These are phyloP conservation scores for Penicillium tannophilum DNA, from an alignment of 495 filamentous ascomycete genomes.

Conservation along the genomic window DNA sequence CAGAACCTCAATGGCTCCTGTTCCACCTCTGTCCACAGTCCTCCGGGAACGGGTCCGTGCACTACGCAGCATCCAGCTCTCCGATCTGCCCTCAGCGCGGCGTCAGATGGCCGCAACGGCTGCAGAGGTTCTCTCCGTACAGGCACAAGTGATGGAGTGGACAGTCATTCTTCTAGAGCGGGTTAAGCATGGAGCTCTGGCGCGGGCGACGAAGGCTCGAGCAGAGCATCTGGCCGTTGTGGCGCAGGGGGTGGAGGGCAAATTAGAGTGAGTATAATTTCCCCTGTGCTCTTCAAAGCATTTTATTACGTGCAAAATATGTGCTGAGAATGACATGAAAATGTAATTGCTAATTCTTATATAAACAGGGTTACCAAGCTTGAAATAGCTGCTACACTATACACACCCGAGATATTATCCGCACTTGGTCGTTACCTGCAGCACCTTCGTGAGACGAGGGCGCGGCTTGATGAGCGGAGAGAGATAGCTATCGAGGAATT, in stretches of 20 bases:
- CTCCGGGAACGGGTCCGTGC: constrained; percentile 28
- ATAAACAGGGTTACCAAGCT: constrained; percentile 41
- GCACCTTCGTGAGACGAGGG: constrained; percentile 55
- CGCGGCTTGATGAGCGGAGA: constrained; percentile 48
- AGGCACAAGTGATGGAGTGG: constrained; percentile 40
- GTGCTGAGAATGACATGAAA: not conserved
- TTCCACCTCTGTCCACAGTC: constrained; percentile 29
- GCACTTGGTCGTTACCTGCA: constrained; percentile 60
- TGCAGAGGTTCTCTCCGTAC: constrained; percentile 35
- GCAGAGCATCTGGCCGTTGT: constrained; percentile 62
- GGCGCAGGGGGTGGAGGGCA: constrained; percentile 55
- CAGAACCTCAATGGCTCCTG: constrained; percentile 27
- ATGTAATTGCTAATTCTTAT: constrained; percentile 10
- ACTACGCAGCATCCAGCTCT: constrained; percentile 35
- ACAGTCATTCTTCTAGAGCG: constrained; percentile 53
- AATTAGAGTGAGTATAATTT: constrained; percentile 47
- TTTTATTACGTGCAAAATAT: not conserved
- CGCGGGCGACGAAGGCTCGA: constrained; percentile 55
- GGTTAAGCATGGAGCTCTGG: constrained; percentile 65
- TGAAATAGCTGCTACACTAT: constrained; percentile 47
- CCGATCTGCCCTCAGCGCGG: constrained; percentile 35
- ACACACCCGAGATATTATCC: constrained; percentile 57
- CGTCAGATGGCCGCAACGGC: constrained; percentile 42
- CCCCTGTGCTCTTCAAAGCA: not conserved
- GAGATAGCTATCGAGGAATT: constrained; percentile 50